These are phyloP conservation scores for Backusella liffmaniae DNA, from an alignment of 192 early-diverging fungal species.

Conservation along the genomic window DNA sequence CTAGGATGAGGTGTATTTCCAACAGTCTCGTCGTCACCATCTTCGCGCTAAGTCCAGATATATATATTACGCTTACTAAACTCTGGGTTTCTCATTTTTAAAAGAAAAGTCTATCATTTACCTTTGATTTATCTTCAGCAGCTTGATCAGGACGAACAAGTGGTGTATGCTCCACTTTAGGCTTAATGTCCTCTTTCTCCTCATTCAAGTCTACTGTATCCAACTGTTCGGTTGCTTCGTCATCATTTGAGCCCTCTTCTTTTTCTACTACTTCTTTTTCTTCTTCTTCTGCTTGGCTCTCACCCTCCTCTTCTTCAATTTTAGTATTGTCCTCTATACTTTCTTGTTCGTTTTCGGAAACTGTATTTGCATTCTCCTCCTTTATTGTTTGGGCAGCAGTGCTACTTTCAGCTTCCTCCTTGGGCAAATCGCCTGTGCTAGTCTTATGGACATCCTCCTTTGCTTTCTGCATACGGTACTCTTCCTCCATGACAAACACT, in stretches of 20 bases:
- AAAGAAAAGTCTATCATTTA: background rate
- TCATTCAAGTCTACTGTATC: constrained; percentile 45
- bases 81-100: too few relatives aligned
- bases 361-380: constrained; percentile 26
- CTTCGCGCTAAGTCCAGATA: background rate
- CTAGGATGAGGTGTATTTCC: constrained; percentile 6
- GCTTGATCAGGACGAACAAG: constrained; percentile 42
- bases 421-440: constrained; percentile 31
- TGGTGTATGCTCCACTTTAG: constrained; percentile 27
- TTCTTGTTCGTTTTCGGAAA: background rate
- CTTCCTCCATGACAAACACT: constrained; percentile 99
- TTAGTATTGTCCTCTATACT: constrained; percentile 26
- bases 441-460: constrained; percentile 65
- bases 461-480: constrained; percentile 79
- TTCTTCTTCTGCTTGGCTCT: constrained; percentile 28
- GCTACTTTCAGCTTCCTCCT: constrained; percentile 30
- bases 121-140: constrained; percentile 50
- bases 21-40: background rate
- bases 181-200: background rate
- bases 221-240: constrained; percentile 34
- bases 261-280: constrained; percentile 10
- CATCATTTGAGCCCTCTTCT: constrained; percentile 21
- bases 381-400: background rate
- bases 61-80: too few relatives aligned
- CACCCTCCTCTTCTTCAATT: constrained; percentile 34